phyloP scores from a whole-genome alignment of 1,284 basidiomycete genomes.

The Pisolithus thermaeus region DNA sequence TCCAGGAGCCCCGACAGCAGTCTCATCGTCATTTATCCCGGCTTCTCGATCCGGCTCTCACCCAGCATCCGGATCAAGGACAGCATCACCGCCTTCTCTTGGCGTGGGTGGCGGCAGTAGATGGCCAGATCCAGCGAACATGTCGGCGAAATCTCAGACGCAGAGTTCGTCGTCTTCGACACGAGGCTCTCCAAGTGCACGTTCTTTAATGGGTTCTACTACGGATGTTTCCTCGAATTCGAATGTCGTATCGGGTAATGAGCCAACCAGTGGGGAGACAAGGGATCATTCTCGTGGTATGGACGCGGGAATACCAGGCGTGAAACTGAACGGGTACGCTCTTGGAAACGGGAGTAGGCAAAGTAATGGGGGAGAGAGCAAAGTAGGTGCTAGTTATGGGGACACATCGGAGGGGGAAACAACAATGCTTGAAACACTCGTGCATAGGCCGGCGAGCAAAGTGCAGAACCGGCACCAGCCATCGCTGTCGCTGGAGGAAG shows the following conservation, averaged over 20 bases:
- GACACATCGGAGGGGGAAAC: constrained; percentile 12
- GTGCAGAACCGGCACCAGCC: constrained; percentile 11
- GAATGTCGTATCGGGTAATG: not conserved
- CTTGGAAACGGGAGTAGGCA: not conserved
- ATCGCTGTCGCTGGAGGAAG: constrained; percentile 18
- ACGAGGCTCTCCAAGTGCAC: not conserved
- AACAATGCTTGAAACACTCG: constrained; percentile 22
- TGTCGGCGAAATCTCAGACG: constrained; percentile 10
- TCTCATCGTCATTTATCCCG: constrained; percentile 13
- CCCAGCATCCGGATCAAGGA: constrained; percentile 1
- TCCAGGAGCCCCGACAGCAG: not conserved
- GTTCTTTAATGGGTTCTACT: not conserved
- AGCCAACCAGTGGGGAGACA: not conserved
- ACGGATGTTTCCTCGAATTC: not conserved
- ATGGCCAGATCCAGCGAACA: constrained; percentile 12
- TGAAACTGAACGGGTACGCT: constrained; percentile 11
- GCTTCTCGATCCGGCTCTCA: constrained; percentile 9
- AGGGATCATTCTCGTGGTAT: not conserved
- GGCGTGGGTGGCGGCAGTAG: constrained; percentile 1
- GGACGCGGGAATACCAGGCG: constrained; percentile 5
- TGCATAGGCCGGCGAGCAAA: constrained; percentile 27
- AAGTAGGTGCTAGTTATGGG: not conserved
- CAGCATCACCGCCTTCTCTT: constrained; percentile 10
- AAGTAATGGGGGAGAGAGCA: not conserved
- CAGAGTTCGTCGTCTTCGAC: not conserved